These are phyloP conservation scores for Tetracladium marchalianum DNA, from an alignment of 495 filamentous ascomycete genomes.

Conservation along the genomic window DNA sequence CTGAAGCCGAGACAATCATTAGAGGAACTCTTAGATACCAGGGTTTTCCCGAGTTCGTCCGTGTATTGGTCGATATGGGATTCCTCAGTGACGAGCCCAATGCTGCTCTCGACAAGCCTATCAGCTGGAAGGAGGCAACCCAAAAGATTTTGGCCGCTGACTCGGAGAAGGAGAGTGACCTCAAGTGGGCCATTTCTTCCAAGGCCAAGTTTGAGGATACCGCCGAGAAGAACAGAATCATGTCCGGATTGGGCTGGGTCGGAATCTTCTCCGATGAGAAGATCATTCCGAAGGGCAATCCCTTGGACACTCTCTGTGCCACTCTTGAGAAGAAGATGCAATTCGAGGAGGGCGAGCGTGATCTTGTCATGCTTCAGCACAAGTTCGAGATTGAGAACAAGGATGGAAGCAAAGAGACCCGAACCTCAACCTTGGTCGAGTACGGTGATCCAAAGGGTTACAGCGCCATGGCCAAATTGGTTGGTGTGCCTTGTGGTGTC, in stretches of 20 bases:
- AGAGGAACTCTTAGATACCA: conserved; percentile 71
- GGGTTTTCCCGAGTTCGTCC: conserved; percentile 83
- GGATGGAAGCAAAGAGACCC: conserved; percentile 59
- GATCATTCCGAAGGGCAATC: conserved; percentile 67
- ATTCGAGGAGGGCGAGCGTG: conserved; percentile 74
- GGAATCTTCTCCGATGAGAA: conserved; percentile 73
- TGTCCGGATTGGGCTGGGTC: conserved; percentile 74
- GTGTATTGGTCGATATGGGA: conserved; percentile 73
- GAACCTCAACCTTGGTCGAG: conserved; percentile 73
- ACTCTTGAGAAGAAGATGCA: conserved; percentile 88
- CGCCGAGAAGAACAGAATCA: conserved; percentile 66
- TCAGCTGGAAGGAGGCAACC: conserved; percentile 75
- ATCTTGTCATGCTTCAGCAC: conserved; percentile 61
- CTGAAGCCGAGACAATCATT: conserved; percentile 67
- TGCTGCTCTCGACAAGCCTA: conserved; percentile 48
- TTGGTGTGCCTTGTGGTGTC: conserved; percentile 54
- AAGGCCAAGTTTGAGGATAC: conserved; percentile 61
- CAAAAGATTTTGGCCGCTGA: conserved; percentile 59
- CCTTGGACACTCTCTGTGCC: conserved; percentile 82
- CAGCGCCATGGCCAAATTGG: conserved; percentile 82
- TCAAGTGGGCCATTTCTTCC: conserved; percentile 60
- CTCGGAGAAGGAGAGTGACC: conserved; percentile 51
- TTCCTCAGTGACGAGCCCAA: conserved; percentile 64
- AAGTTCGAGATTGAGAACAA: conserved; percentile 82
- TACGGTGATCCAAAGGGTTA: conserved; percentile 79